Base-by-base conservation (phyloP, 2,329 filamentous ascomycete species). In the Clonostachys byssicola region DNA sequence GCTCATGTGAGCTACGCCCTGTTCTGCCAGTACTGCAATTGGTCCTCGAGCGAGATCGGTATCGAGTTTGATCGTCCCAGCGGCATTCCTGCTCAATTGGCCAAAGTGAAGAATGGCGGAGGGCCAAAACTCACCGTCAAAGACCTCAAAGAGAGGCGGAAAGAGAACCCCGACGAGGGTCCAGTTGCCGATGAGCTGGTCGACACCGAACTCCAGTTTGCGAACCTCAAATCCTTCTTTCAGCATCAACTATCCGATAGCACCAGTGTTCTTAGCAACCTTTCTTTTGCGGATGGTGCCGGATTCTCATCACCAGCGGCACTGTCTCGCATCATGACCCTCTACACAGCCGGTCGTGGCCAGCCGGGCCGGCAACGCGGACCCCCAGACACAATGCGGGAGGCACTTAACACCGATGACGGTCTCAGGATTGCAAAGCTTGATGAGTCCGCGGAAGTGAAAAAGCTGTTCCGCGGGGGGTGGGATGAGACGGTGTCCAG, bases 11-110 rank as follows among this genome's bases (percentile, higher is more conserved):
- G 88, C 1, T 96, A 86, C 67, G 83, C 92, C 34, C 75, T 99
- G 40, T 81, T 85, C 36, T 99, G 94, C 71, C 83, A 85, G 45
- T 95, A 95, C 67, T 99, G 94, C 72, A 85, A 88, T 65, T 99
- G 94, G 94, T 89, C 83, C 52, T 92, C 91, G 2, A 78, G 86
- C 45, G 94, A 99, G 61, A 88, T 95, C 40, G 90, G 88, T 36
- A 85, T 99, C 64, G 83, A 89, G 58, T 95, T 99, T 61, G 89
- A 92, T 59, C 92, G 92, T 57, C 84, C 88, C 10, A 94, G 89
- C 49, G 89, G 90, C 51, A 91, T 99, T 51, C 86, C 89, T 54
- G 77, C 80, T 30, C 94, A 99, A 63, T 73, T 96, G 9, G 72
- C 85, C 36, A 87, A 85, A 56, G 68, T 94, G 48, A 83, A 82